phyloP scores from a whole-genome alignment of 352 stramenopile species.

The Phytophthora agathidicida region DNA sequence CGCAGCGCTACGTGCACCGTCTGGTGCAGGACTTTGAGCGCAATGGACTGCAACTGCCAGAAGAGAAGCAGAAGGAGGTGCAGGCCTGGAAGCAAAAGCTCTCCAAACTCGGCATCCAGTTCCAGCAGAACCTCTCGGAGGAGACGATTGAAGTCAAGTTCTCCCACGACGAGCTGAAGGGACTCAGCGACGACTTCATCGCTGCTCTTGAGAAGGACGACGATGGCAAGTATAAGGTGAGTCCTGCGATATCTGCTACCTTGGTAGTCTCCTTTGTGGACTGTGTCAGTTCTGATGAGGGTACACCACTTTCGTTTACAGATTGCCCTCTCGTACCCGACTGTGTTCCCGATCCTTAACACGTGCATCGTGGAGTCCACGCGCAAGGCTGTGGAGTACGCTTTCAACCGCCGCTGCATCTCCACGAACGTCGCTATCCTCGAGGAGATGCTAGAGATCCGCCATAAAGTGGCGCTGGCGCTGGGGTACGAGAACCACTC shows the following conservation, averaged over 20 bases:
- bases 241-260: not conserved
- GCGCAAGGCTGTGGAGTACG: conserved; percentile 77
- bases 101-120: conserved; percentile 83
- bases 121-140: conserved; percentile 85
- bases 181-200: conserved; percentile 84
- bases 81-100: conserved; percentile 88
- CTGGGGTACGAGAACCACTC: conserved; percentile 88
- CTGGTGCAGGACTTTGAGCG: conserved; percentile 86
- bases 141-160: conserved; percentile 89
- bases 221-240: conserved; percentile 85
- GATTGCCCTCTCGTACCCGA: conserved; percentile 89
- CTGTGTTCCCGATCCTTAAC: conserved; percentile 90
- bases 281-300: conserved; percentile 6
- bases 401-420: conserved; percentile 86
- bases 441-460: conserved; percentile 82
- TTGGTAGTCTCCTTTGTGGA: not conserved
- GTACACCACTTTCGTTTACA: conserved; percentile 11
- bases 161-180: conserved; percentile 71
- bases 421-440: conserved; percentile 84
- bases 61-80: conserved; percentile 72
- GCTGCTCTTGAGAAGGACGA: conserved; percentile 64
- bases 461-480: conserved; percentile 74
- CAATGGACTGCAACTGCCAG: conserved; percentile 80
- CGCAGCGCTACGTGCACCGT: conserved; percentile 82
- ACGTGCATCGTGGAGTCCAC: conserved; percentile 87